These are phyloP conservation scores for Candida sanyaensis DNA, from an alignment of 1,139 yeast species.

Conservation along the genomic window DNA sequence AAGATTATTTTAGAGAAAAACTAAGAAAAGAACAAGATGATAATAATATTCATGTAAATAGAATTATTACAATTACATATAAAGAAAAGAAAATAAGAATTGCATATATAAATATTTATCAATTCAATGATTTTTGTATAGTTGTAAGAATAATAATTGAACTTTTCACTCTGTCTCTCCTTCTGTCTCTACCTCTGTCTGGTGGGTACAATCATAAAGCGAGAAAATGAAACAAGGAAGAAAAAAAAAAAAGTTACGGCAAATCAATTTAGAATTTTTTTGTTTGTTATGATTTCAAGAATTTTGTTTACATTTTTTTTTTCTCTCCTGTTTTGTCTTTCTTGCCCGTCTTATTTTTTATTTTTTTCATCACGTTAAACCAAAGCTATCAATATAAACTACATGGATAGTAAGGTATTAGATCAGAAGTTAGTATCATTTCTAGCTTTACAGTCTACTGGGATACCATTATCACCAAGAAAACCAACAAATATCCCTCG, in stretches of 20 bases:
- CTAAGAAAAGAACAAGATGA: no score
- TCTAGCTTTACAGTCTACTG: conserved; percentile 9
- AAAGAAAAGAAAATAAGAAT: no score
- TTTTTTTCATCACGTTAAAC: background rate
- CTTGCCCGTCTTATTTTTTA: no score
- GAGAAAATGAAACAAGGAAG: background rate
- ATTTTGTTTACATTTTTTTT: no score
- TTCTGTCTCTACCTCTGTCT: no score
- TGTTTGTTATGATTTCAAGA: background rate
- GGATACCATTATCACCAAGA: conserved; percentile 12
- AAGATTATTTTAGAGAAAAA: conserved; percentile 26
- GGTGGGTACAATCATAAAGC: no score
- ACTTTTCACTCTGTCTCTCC: no score
- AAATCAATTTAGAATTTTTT: background rate
- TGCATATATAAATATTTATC: no score
- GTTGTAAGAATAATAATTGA: no score
- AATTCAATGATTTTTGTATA: no score
- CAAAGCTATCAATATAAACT: background rate
- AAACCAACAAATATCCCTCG: conserved; percentile 12
- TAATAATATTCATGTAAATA: background rate
- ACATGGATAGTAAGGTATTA: conserved; percentile 6
- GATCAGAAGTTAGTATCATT: conserved; percentile 12
- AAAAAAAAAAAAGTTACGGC: no score
- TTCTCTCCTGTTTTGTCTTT: background rate
- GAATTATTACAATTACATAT: background rate